A percentile compares a stretch with the other conserved stretches of the same genome.
Evolutionary conservation across 371 early-diverging fungal species (phyloP).

Genomic region (Paraphysoderma sedebokerense): DNA sequence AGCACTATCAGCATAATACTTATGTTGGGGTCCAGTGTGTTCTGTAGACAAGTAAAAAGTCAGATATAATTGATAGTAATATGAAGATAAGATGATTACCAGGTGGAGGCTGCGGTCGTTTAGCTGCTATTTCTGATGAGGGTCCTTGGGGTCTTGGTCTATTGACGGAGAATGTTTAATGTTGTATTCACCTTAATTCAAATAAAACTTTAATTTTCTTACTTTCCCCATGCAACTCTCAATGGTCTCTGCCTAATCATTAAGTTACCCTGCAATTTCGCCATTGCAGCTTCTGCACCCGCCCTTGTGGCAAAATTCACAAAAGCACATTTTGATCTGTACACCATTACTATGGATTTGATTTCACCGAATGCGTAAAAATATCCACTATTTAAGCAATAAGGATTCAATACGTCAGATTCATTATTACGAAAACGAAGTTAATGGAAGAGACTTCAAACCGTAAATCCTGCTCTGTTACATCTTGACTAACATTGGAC

Average conservation of each 20-base stretch:
- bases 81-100: no score
- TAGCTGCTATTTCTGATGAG: no score
- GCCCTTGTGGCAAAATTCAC: slow-evolving; percentile 61
- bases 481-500: background rate
- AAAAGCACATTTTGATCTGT: slow-evolving; percentile 69
- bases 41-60: no score
- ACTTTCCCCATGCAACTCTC: slow-evolving; percentile 41
- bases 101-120: no score
- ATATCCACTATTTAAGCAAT: slow-evolving; percentile 24
- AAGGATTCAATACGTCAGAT: slow-evolving; percentile 4
- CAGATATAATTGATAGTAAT: no score
- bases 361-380: slow-evolving; percentile 76
- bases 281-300: slow-evolving; percentile 59
- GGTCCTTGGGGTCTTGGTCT: no score
- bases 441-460: background rate
- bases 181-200: no score
- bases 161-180: no score
- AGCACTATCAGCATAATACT: no score
- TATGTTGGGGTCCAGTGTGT: no score
- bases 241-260: slow-evolving; percentile 27
- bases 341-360: slow-evolving; percentile 64
- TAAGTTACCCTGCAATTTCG: slow-evolving; percentile 26
- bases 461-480: background rate
- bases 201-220: slow-evolving; percentile 30
- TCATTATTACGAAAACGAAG: background rate